Base-by-base conservation (phyloP, 352 stramenopile species). In the Phytopythium montanum region DNA sequence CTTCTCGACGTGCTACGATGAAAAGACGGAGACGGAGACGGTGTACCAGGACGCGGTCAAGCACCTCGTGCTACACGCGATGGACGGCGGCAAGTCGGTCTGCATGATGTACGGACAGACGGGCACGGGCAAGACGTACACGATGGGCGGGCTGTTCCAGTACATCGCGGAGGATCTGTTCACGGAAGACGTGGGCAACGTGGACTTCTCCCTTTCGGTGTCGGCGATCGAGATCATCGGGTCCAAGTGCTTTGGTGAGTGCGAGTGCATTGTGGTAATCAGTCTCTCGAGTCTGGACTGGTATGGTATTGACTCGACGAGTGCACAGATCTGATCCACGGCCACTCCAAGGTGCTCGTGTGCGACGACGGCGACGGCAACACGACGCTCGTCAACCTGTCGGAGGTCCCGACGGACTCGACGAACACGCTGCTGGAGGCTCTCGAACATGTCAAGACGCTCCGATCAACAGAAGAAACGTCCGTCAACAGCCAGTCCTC, bases 31-130 rank as follows among this genome's bases (percentile, higher is more conserved):
- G 36, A 92, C 91, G 25, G 86, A 94, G 65, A 79, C 79, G 8
- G 73, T 96, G 33, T 97, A 90, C 56, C 66, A 66, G 8, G 72
- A 90, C 19, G 69, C 88, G 14, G 73, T 70, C 42, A 78, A 85
- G 61, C 76, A 85, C 28, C 65, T 95, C 18, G 57, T 97, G 31
- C 60, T 83, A n/a, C 71, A 91, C 58, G 73, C 80, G 21, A 82
- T 90, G 61, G 62, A 73, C 25, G 79, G 80, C 38, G 78, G 83
- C 42, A 81, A 92, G 49, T 60, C 80, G 0, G 88, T 91, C 2
- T 90, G 90, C 57, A 82, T 97, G 61, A 92, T 94, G 83, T 88
- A 89, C 58, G 78, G 76, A 1, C 81, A 89, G 56, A 90, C 78
- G 14, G 80, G 75, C 4, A 84, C 73, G 4, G 81, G 79, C 55